Evolutionary conservation across 768 basidiomycete species (phyloP), one percentile per base, ranked within the genome.

Genomic region (Panellus pusillus): DNA sequence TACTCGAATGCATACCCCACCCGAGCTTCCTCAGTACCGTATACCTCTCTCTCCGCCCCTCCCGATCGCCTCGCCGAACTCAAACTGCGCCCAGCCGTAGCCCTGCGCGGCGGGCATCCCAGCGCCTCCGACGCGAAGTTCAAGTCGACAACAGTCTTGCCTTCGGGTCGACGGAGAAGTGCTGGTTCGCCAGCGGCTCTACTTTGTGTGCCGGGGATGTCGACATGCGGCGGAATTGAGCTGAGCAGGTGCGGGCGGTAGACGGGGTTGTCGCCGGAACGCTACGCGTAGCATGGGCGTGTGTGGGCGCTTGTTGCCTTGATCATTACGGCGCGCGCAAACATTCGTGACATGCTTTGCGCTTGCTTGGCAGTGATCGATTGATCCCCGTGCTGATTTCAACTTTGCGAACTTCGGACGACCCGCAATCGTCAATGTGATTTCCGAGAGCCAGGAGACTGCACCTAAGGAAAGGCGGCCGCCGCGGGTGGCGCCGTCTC

Each of bases 1-100:
- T 60, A 48, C 66, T 71, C 2, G 68, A 66, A 28, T 61, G 53
- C 65, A 63, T 65, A 12, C 70, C 69, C 67, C 66, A 71, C 12
- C 68, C 69, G 6, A 72, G 65, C 52, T 71, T 71, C 11, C 63
- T 56, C 4, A 57, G 31, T 47, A 70, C 49, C 11, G 42, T 59
- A 55, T 65, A 73, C 14, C 62, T 59, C 13, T 64, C 46, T 56
- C 62, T n/a, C 70, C 70, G 35, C 13, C 63, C 46, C 54, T 62
- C 14, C 70, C 70, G 35, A 71, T 44, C 1, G 32, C 17, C 5
- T 70, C 55, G 9, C 63, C 65, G 42, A 67, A 68, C 39, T 67
- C 61, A 32, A 69, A 37, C 42, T 52, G 62, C 36, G 57, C 37
- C 44, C 39, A 70, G 43, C 70, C 69, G 54, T 65, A 62, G 41